Evolutionary conservation across 2,329 filamentous ascomycete species (phyloP), one percentile per base, ranked within the genome.

Genomic region (Pseudogymnoascus verrucosus): DNA sequence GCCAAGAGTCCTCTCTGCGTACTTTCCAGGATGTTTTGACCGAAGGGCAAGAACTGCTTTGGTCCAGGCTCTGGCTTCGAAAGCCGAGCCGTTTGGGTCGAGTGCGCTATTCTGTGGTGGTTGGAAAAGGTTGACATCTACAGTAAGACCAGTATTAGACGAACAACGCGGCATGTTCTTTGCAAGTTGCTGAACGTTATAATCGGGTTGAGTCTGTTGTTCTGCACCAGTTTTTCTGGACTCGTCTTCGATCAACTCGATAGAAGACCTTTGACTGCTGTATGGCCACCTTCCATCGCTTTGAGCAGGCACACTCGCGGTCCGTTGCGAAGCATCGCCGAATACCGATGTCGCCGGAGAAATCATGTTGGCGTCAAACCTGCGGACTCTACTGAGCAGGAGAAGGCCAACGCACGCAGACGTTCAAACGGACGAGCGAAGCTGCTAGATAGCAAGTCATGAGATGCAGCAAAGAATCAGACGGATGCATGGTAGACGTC

Each of bases 11-110:
- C 68, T 63, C 19, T 64, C 59, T 5, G 65, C 47, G 26, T 65
- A 66, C 54, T 64, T 66, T 12, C 62, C 76, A 21, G 85, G 85
- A 62, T 85, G 79, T 60, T 78, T 76, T 5, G 79, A 75, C 10
- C 81, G 75, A 60, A 86, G 47, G 14, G 23, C 36, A 14, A 63
- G 19, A 19, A 62, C 60, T 34, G 63, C 57, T 57, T 66, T 64
- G 16, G 47, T 28, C 64, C 64, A 66, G 7, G 8, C 12, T 11
- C 61, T 47, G 16, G 51, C 47, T n/a, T 61, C 39, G 36, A 66
- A 66, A 10, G 21, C 40, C 26, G 34, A 51, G 44, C 62, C 62
- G 59, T 72, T 73, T 2, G 82, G 82, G 71, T 85, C 82, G 19
- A 84, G 70, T 1, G 77, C 75, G 8, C 81, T 83, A 65, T 81